Base-by-base conservation (phyloP, 345 rosid species). In the Sonneratia alba region DNA sequence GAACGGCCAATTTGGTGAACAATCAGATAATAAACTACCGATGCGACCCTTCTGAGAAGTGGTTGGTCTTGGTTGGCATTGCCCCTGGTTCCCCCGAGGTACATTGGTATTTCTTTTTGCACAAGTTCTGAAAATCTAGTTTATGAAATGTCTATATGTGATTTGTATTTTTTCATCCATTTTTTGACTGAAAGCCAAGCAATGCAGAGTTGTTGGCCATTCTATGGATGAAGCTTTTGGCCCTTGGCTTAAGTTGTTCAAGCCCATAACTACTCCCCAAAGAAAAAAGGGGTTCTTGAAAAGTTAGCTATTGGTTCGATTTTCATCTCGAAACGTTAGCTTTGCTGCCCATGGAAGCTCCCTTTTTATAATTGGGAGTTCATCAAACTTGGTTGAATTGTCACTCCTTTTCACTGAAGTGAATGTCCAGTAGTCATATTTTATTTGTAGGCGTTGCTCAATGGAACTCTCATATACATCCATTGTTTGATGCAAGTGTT, bases 51-150 rank as follows among this genome's bases (percentile, higher is more conserved):
- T 78, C 90, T 21, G 99, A 91, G 85, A 96, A 96, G 79, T 96
- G 99, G 99, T 78, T 96, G 79, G 97, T 96, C 75, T 81, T 92
- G 84, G 84, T 96, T 83, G 99, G 99, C 78, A 96, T 91, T 78
- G 96, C 97, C 61, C 99, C 98, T 77, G 99, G 99, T 61, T 82
- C 97, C 67, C 87, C 96, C 36, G 99, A 96, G 98, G 99, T 92
- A 87, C 38, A 78, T 67, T 15, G n/a, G 10, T 64, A 21, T 61
- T 38, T 68, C 34, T 9, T 24, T 14, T 21, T 65, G 19, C 4
- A 34, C 68, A 67, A 68, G 38, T 47, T 43, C 67, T 67, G 36
- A 27, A 22, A n/a, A 55, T 70, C 42, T 36, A 24, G 16, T 57
- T 40, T 27, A 1, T 47, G 55, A 49, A 14, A 22, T 8, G 11